These are phyloP conservation scores for Leccinum imitatum DNA, from an alignment of 768 basidiomycete species.

Conservation along the genomic window DNA sequence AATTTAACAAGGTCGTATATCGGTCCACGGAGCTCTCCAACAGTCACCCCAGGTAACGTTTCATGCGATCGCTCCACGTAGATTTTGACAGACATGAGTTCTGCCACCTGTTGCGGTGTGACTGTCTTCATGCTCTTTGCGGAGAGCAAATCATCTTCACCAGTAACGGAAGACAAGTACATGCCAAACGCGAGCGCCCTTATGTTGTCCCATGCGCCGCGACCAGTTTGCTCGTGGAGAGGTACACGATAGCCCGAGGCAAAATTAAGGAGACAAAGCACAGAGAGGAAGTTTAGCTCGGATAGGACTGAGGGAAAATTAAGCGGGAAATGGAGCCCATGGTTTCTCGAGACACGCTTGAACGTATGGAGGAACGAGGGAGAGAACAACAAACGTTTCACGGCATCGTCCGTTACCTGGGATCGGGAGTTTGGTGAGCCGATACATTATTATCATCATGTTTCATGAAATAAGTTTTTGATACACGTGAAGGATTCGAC, in stretches of 20 bases:
- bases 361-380: slow-evolving; percentile 63
- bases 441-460: background rate
- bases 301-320: slow-evolving; percentile 70
- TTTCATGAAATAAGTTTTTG: slow-evolving; percentile 1
- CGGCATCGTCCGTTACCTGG: slow-evolving; percentile 57
- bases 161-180: slow-evolving; percentile 62
- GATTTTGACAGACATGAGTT: slow-evolving; percentile 67
- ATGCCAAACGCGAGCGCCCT: slow-evolving; percentile 70
- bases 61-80: slow-evolving; percentile 73
- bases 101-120: slow-evolving; percentile 58
- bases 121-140: slow-evolving; percentile 64
- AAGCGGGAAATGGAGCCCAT: slow-evolving; percentile 77
- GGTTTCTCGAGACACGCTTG: slow-evolving; percentile 55
- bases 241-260: slow-evolving; percentile 77
- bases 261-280: slow-evolving; percentile 81
- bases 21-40: slow-evolving; percentile 77
- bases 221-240: slow-evolving; percentile 67
- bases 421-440: slow-evolving; percentile 13
- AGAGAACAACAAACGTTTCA: slow-evolving; percentile 63
- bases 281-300: slow-evolving; percentile 80
- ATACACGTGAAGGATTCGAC: background rate
- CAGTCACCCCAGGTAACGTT: slow-evolving; percentile 61
- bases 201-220: slow-evolving; percentile 85
- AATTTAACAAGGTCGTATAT: slow-evolving; percentile 71
- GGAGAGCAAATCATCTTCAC: slow-evolving; percentile 57